phyloP scores from a whole-genome alignment of 345 rosid species.

The Hibiscus tridactylites region DNA sequence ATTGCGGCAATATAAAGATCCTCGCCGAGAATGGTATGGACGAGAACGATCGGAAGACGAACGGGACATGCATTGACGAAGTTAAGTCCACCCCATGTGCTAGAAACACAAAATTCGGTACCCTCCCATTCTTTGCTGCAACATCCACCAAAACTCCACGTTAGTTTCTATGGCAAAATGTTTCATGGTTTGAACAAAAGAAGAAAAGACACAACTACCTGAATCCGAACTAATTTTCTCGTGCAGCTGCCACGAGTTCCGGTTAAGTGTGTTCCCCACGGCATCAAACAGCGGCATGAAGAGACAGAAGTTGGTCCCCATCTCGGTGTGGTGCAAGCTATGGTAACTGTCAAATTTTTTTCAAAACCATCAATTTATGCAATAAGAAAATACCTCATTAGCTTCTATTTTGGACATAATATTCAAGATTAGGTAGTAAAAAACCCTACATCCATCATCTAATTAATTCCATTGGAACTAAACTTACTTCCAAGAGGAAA shows the following conservation, averaged over 20 bases:
- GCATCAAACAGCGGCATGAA: constrained; percentile 93
- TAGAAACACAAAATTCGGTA: constrained; percentile 89
- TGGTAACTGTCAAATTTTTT: constrained; percentile 52
- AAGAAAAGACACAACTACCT: constrained; percentile 29
- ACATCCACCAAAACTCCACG: neutral
- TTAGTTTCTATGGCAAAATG: neutral
- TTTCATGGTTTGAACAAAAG: neutral
- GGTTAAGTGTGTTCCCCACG: constrained; percentile 65
- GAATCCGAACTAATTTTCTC: constrained; percentile 32
- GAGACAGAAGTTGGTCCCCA: constrained; percentile 81
- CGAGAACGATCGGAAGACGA: constrained; percentile 43
- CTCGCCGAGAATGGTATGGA: constrained; percentile 44
- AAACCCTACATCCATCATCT: neutral
- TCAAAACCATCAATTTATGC: neutral
- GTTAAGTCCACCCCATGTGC: constrained; percentile 80
- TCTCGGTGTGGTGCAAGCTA: constrained; percentile 71
- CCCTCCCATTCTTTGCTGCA: constrained; percentile 39
- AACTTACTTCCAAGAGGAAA: neutral
- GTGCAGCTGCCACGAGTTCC: constrained; percentile 68
- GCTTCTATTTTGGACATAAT: neutral
- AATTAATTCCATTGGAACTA: neutral
- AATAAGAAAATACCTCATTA: neutral
- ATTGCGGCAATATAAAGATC: constrained; percentile 33
- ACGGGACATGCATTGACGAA: constrained; percentile 61
- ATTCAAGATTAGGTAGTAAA: neutral